Percentiles rank a stretch among this genome's conserved stretches.
Evolutionary conservation across 2,329 filamentous ascomycete species (phyloP).

Genomic region (Trichoderma hamatum): DNA sequence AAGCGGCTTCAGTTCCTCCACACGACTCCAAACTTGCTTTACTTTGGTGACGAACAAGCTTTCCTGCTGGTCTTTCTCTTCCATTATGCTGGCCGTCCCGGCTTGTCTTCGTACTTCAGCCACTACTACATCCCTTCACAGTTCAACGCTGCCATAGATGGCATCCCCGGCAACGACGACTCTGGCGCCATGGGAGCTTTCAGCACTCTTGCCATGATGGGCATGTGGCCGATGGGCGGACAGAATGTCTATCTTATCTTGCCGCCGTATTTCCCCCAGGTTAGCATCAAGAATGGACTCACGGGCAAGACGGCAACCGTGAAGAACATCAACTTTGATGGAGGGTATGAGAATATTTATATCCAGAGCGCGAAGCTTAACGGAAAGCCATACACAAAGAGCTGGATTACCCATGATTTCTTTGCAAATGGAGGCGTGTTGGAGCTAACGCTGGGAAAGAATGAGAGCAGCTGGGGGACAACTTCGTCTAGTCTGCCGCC

Average conservation of each 20-base stretch:
- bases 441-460: conserved; percentile 55
- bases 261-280: conserved; percentile 54
- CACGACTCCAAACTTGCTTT: conserved; percentile 62
- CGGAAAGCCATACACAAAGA: conserved; percentile 56
- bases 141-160: conserved; percentile 66
- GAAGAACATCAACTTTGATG: conserved; percentile 42
- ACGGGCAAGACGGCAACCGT: conserved; percentile 37
- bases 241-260: conserved; percentile 57
- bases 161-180: conserved; percentile 60
- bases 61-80: conserved; percentile 57
- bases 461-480: conserved; percentile 47
- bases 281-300: conserved; percentile 40
- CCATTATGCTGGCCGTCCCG: conserved; percentile 70
- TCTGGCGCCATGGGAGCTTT: conserved; percentile 58
- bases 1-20: conserved; percentile 67
- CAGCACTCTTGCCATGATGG: conserved; percentile 53
- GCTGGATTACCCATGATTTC: conserved; percentile 65
- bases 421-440: conserved; percentile 60
- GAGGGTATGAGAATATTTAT: conserved; percentile 54
- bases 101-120: conserved; percentile 53
- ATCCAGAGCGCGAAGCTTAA: conserved; percentile 63
- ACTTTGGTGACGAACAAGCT: conserved; percentile 66
- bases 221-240: conserved; percentile 57
- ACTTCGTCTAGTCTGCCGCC: conserved; percentile 9
- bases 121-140: conserved; percentile 68